These are phyloP conservation scores for Murraya koenigii DNA, from an alignment of 345 rosid genomes.

Conservation along the genomic window DNA sequence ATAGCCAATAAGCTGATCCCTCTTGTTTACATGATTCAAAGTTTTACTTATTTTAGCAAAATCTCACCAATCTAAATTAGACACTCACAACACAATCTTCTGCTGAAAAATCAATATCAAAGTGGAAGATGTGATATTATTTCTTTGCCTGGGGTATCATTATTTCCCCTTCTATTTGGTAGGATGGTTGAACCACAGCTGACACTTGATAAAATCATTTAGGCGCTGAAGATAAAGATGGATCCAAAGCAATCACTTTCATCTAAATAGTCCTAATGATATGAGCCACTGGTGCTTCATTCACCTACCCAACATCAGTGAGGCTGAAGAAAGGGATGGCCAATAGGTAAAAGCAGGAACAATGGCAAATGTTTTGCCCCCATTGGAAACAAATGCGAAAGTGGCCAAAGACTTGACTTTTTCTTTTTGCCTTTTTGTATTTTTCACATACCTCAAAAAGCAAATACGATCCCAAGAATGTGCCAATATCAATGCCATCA, in stretches of 20 bases:
- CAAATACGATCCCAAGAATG: too few species aligned
- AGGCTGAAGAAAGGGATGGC: not conserved
- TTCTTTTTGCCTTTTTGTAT: too few species aligned
- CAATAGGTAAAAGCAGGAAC: not conserved
- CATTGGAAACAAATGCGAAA: not conserved
- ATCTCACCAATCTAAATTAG: not conserved
- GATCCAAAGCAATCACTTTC: constrained; percentile 14
- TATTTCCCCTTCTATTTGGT: not conserved
- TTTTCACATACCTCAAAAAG: too few species aligned
- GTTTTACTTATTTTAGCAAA: not conserved
- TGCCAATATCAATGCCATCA: not conserved
- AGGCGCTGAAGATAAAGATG: not conserved
- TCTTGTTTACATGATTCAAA: not conserved
- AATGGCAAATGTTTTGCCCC: not conserved
- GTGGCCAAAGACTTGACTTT: not conserved
- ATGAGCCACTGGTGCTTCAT: not conserved
- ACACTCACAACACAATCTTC: not conserved
- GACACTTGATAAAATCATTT: too few species aligned
- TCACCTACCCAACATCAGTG: not conserved
- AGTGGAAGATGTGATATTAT: not conserved
- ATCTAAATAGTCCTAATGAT: not conserved
- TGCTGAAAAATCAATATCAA: not conserved
- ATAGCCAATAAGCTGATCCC: not conserved
- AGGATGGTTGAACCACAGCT: constrained; percentile 20
- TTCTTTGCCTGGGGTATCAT: not conserved